These are phyloP conservation scores for Arthrocladium fulminans DNA, from an alignment of 2,329 filamentous ascomycete genomes.

Conservation along the genomic window DNA sequence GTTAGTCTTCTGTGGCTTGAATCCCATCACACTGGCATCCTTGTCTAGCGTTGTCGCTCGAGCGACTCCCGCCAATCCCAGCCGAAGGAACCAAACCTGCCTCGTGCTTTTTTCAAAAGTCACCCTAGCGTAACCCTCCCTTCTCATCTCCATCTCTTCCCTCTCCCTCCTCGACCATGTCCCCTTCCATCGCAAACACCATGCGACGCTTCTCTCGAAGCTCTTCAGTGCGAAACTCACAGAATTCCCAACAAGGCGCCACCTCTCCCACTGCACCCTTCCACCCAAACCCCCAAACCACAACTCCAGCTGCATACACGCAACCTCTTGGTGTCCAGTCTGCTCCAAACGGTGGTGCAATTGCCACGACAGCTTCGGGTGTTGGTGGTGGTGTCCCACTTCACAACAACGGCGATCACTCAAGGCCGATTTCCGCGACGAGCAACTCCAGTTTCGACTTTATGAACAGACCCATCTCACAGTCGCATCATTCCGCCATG, in stretches of 20 bases:
- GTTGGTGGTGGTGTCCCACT: not conserved
- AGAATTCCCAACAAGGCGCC: not conserved
- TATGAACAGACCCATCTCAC: slow-evolving; percentile 15
- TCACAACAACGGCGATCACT: slow-evolving; percentile 6
- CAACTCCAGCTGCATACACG: not conserved
- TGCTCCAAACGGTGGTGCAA: not conserved
- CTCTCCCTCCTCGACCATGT: slow-evolving; percentile 1
- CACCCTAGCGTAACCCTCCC: not conserved
- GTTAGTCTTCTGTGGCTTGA: not conserved
- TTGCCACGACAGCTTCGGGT: not conserved
- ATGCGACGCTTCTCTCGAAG: slow-evolving; percentile 9
- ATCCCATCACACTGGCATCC: not conserved
- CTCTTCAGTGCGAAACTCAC: not conserved
- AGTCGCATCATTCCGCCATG: slow-evolving; percentile 11
- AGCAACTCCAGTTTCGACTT: slow-evolving; percentile 21
- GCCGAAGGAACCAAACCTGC: not conserved
- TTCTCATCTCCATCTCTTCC: not conserved
- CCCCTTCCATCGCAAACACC: slow-evolving; percentile 7
- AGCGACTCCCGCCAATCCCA: slow-evolving; percentile 3
- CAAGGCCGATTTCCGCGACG: slow-evolving; percentile 18
- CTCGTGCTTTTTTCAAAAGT: slow-evolving; percentile 3
- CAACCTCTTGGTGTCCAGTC: not conserved
- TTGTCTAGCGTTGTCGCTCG: not conserved
- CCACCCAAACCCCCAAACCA: not conserved
- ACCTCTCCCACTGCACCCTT: not conserved